phyloP scores from a whole-genome alignment of 345 rosid genomes.

The Eucalyptus urophylla region DNA sequence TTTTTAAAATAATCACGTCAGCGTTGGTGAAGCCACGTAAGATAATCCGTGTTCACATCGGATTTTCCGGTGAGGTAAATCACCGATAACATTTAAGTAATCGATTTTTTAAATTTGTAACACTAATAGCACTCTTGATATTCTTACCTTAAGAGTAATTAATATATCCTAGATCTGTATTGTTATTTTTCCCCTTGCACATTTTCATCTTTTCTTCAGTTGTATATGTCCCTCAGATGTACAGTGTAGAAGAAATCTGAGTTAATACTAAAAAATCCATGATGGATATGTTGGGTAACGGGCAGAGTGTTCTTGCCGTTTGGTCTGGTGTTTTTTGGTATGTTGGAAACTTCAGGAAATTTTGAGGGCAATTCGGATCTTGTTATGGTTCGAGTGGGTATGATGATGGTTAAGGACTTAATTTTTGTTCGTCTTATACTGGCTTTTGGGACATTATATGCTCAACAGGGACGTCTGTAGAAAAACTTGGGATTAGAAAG shows the following conservation, averaged over 20 bases:
- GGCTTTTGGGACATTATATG: background rate
- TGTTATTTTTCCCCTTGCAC: background rate
- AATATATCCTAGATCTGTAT: too few species aligned
- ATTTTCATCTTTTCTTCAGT: background rate
- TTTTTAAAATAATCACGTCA: fast-evolving
- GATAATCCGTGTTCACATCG: too few species aligned
- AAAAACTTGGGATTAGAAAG: background rate
- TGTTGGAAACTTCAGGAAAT: background rate
- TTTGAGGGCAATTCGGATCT: background rate
- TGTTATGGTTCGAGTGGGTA: background rate
- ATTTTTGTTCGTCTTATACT: background rate
- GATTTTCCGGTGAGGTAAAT: too few species aligned
- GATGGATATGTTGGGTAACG: background rate
- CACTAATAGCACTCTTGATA: too few species aligned
- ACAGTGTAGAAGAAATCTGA: background rate
- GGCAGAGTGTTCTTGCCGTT: background rate
- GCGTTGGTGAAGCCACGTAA: fast-evolving
- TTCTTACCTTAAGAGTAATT: too few species aligned
- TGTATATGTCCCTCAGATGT: background rate
- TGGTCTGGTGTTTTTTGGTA: background rate
- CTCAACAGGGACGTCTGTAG: background rate
- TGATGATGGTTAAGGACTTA: background rate
- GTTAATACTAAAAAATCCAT: background rate
- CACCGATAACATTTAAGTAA: too few species aligned
- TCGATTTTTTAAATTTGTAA: too few species aligned